Evolutionary conservation across 2,329 filamentous ascomycete species (phyloP).

Genomic region (Cytospora paraplurivora): DNA sequence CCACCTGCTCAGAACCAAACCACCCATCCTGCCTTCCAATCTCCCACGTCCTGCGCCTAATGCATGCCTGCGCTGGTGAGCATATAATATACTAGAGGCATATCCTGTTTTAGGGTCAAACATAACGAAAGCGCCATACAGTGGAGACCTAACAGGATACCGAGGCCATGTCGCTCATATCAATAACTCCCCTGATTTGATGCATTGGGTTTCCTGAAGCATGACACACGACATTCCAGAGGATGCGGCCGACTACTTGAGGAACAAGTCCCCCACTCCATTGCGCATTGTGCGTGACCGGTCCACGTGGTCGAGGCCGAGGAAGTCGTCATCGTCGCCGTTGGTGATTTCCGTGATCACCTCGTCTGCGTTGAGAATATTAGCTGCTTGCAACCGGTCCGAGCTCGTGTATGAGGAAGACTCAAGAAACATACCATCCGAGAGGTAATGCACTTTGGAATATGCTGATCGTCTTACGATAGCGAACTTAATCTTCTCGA

Average conservation of each 20-base stretch:
- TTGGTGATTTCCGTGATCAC: constrained; percentile 55
- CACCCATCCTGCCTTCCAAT: constrained; percentile 7
- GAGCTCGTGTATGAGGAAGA: too few relatives aligned
- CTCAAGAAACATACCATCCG: constrained; percentile 70
- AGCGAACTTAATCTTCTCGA: constrained; percentile 98
- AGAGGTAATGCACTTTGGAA: constrained; percentile 78
- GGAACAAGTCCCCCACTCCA: constrained; percentile 64
- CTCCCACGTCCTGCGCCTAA: constrained; percentile 23
- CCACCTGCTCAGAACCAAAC: constrained; percentile 16
- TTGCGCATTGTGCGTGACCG: constrained; percentile 60
- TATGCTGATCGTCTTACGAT: constrained; percentile 72
- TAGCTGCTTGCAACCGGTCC: constrained; percentile 31
- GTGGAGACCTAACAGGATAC: not conserved
- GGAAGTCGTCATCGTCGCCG: constrained; percentile 57
- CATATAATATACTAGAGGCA: constrained; percentile 17
- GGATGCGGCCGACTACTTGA: constrained; percentile 39
- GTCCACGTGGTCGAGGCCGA: constrained; percentile 69
- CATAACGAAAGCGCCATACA: not conserved
- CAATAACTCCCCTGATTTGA: not conserved
- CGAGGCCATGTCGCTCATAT: not conserved
- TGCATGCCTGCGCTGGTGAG: constrained; percentile 25
- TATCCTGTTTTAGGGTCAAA: constrained; percentile 1
- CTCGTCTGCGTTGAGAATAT: constrained; percentile 50
- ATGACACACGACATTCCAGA: not conserved
- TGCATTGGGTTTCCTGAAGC: not conserved